Percentiles rank a stretch among this genome's conserved stretches.
phyloP scores from a whole-genome alignment of 768 basidiomycete species.

The Suillus alpinus region DNA sequence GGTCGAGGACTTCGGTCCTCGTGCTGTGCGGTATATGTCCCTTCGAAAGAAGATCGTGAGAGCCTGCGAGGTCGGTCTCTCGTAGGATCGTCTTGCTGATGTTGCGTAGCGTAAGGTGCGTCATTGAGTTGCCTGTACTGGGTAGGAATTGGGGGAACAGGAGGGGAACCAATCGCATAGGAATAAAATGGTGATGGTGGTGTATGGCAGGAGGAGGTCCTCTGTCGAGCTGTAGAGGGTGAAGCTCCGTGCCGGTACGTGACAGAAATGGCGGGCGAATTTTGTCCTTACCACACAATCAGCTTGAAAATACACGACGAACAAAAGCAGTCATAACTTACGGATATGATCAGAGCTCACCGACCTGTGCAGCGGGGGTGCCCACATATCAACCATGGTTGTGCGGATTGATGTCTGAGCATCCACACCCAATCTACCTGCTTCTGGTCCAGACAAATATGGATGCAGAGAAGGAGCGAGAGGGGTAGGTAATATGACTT shows the following conservation, averaged over 20 bases:
- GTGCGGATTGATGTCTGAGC: conserved; percentile 15
- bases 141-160: conserved; percentile 21
- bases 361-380: conserved; percentile 19
- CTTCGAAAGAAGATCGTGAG: too few species aligned
- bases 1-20: neutral
- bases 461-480: conserved; percentile 44
- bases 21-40: neutral
- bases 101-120: conserved; percentile 1
- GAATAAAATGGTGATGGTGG: neutral
- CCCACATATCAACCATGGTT: conserved; percentile 38
- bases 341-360: conserved; percentile 8
- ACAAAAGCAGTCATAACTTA: neutral
- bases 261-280: neutral
- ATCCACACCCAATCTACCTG: conserved; percentile 10
- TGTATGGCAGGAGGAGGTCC: neutral
- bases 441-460: conserved; percentile 10
- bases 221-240: conserved; percentile 1
- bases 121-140: conserved; percentile 3
- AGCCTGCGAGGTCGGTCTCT: neutral
- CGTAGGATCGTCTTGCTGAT: neutral
- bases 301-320: neutral
- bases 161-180: conserved; percentile 13
- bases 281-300: conserved; percentile 3
- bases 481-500: conserved; percentile 68
- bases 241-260: neutral